Evolutionary conservation across 331 rosid genomes (phyloP).

Genomic region (Malus hybrid): DNA sequence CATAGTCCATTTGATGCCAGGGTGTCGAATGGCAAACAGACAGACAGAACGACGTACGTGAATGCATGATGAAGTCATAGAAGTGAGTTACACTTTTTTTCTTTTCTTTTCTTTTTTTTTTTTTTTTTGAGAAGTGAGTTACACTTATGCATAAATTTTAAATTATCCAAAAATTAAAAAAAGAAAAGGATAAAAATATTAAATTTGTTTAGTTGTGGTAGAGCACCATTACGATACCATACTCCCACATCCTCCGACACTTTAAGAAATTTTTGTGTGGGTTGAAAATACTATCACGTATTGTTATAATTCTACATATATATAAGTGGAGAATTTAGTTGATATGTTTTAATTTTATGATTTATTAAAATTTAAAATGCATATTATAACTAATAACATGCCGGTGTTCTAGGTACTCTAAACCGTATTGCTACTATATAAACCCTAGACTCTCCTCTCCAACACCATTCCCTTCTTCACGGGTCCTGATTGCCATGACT

Average conservation of each 20-base stretch:
- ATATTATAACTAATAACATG: too few relatives aligned
- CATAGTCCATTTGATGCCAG: background rate
- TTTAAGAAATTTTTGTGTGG: background rate
- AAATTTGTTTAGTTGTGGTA: background rate
- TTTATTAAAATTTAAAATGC: background rate
- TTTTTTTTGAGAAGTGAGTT: background rate
- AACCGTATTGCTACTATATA: background rate
- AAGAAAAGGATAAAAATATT: background rate
- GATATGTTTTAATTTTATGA: too few relatives aligned
- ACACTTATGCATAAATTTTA: too few relatives aligned
- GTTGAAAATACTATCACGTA: too few relatives aligned
- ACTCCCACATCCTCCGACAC: background rate
- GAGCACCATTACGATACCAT: background rate
- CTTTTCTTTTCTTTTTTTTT: too few relatives aligned
- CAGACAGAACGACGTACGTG: slow-evolving; percentile 7
- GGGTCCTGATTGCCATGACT: background rate
- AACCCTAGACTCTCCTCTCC: background rate
- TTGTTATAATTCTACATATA: too few relatives aligned
- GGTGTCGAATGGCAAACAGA: background rate
- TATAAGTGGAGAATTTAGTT: too few relatives aligned
- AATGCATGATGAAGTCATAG: background rate
- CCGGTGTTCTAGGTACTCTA: background rate
- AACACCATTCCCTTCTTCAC: background rate
- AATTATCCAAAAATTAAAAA: too few relatives aligned
- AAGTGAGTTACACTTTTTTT: background rate